Conservation (phyloP, 306 rosid genomes). For the Mucuna pruriens region DNA sequence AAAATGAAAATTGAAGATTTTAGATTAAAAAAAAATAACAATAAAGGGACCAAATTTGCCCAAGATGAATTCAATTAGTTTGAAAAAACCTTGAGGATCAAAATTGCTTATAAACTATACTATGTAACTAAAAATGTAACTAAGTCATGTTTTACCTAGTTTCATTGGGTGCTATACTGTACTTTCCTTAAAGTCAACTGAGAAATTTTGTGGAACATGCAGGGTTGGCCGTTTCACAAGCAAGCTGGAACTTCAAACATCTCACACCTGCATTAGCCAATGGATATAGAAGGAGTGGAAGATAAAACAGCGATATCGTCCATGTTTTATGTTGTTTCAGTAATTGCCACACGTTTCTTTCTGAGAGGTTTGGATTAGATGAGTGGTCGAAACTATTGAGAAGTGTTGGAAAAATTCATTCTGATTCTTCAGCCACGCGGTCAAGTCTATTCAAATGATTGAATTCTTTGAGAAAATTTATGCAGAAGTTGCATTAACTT, state of each 20-base stretch:
- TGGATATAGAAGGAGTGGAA: not conserved
- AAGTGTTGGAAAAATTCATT: not conserved
- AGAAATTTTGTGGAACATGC: constrained; percentile 31
- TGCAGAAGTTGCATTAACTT: not conserved
- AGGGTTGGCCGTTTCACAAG: constrained; percentile 32
- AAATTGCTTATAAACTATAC: not conserved
- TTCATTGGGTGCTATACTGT: not conserved
- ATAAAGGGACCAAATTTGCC: not conserved
- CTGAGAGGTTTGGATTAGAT: constrained; percentile 13
- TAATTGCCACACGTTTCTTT: constrained; percentile 1
- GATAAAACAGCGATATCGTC: not conserved
- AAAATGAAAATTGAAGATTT: not conserved
- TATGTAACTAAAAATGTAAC: not conserved
- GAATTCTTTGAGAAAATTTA: not conserved
- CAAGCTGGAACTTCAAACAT: constrained; percentile 28
- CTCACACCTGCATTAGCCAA: constrained; percentile 16
- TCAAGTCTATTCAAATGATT: not conserved
- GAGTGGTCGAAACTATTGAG: constrained; percentile 18
- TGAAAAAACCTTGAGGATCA: too few relatives aligned
- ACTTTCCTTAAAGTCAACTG: constrained; percentile 14
- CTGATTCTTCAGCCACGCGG: not conserved
- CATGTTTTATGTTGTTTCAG: constrained; percentile 8
- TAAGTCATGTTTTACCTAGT: not conserved
- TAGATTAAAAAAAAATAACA: not conserved
- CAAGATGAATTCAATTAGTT: not conserved